A percentile compares a stretch with the other conserved stretches of the same genome.
Evolutionary conservation across 2,329 filamentous ascomycete genomes (phyloP).

Genomic region (Fusarium gaditjirri): DNA sequence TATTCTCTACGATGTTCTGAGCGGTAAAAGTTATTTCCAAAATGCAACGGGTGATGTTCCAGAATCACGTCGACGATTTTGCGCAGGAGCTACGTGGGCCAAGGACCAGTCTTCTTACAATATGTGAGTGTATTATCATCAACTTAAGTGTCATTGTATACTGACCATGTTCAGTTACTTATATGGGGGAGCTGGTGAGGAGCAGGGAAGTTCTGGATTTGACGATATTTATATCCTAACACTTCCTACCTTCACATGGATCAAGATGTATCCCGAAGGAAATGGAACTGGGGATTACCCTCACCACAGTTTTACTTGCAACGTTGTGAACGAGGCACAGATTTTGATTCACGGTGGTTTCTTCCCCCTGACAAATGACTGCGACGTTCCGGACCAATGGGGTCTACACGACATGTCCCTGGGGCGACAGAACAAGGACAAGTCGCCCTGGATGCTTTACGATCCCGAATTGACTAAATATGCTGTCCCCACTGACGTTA

Average conservation of each 20-base stretch:
- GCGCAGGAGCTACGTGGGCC: conserved; percentile 69
- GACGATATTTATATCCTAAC: conserved; percentile 71
- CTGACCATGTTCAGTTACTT: conserved; percentile 59
- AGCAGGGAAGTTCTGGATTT: conserved; percentile 58
- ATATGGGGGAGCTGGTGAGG: conserved; percentile 67
- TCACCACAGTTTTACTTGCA: conserved; percentile 67
- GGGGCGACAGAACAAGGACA: conserved; percentile 58
- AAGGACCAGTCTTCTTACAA: conserved; percentile 71
- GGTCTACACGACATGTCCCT: conserved; percentile 69
- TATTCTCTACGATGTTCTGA: conserved; percentile 68
- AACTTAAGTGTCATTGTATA: not conserved
- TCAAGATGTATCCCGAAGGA: conserved; percentile 61
- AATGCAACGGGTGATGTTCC: conserved; percentile 64
- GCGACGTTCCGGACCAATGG: conserved; percentile 62
- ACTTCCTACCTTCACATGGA: conserved; percentile 71
- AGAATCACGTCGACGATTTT: conserved; percentile 64
- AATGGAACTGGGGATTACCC: conserved; percentile 54
- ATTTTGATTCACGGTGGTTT: conserved; percentile 72
- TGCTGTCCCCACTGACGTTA: conserved; percentile 61
- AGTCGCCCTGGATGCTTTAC: conserved; percentile 62
- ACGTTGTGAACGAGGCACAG: conserved; percentile 63
- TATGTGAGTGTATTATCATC: conserved; percentile 58
- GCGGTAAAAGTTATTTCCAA: conserved; percentile 68
- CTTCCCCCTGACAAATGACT: conserved; percentile 60
- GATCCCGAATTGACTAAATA: conserved; percentile 61